Evolutionary conservation across 805 yeast species (phyloP).

Genomic region (Candida railenensis): DNA sequence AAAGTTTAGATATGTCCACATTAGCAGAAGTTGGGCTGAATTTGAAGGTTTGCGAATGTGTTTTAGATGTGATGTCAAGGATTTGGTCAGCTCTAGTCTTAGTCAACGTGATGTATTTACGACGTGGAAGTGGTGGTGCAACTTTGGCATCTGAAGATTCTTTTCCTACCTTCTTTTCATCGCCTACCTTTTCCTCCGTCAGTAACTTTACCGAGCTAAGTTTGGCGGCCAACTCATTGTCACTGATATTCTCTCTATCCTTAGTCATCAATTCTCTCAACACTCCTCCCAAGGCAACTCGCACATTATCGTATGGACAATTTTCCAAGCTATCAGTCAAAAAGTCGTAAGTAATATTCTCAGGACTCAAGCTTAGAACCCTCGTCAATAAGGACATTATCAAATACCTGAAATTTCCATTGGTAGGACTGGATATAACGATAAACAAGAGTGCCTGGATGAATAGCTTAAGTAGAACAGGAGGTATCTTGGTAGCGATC

Average conservation of each 20-base stretch:
- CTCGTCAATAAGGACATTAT: conserved; percentile 64
- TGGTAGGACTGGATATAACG: conserved; percentile 14
- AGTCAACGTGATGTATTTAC: conserved; percentile 43
- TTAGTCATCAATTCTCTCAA: conserved; percentile 60
- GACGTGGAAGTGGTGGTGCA: conserved; percentile 39
- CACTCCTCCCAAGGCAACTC: conserved; percentile 61
- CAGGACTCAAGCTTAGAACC: conserved; percentile 57
- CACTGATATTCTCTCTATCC: conserved; percentile 4
- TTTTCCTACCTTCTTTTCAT: background rate
- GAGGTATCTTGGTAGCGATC: conserved; percentile 31
- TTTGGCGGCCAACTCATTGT: background rate
- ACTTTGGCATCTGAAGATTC: conserved; percentile 3
- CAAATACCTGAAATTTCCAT: conserved; percentile 37
- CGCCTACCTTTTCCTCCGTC: conserved; percentile 1
- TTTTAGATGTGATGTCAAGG: conserved; percentile 37
- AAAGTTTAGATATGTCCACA: conserved; percentile 22
- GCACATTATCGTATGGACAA: conserved; percentile 65
- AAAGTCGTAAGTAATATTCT: conserved; percentile 56
- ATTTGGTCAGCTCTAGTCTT: conserved; percentile 42
- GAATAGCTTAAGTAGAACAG: conserved; percentile 25
- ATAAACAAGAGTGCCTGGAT: conserved; percentile 29
- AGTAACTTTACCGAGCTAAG: background rate
- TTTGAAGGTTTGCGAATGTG: conserved; percentile 35
- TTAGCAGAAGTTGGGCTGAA: conserved; percentile 2
- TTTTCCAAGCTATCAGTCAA: conserved; percentile 60